Base-by-base conservation (phyloP, 306 rosid species). In the Oxytropis ochrocephala region DNA sequence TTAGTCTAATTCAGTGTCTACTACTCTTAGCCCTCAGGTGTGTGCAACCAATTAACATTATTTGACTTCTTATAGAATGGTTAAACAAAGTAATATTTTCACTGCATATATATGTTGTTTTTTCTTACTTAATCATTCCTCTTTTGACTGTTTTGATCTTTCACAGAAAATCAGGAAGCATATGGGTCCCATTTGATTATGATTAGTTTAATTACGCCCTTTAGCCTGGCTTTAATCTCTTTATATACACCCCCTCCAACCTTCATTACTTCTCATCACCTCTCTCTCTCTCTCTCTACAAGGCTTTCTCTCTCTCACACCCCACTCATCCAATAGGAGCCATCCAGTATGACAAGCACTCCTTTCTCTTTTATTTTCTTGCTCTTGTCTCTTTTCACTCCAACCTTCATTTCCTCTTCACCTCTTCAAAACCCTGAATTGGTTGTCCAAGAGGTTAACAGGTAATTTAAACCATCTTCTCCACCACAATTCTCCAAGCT, bases 401-500 rank as follows among this genome's bases (percentile, higher is more conserved):
- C 83, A 66, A 8, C 73, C 64, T 75, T 82, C 79, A 74, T 83
- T 77, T 78, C 78, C 78, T 83, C 91, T n/a, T 74, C 84, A 10
- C 69, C 74, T 5, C 59, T 78, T 29, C 88, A 68, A 8, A 78
- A 94, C 73, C 96, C 97, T 27, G 87, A 94, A 41, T 48, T 67
- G 6, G 87, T 87, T 3, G 89, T 83, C 1, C 73, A 85, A 53
- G 89, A 88, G 41, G 96, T 88, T 19, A 92, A 94, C 78, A 85
- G 95, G 98, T 94, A 94, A 39, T 61, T 33, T 1, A 75, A 33
- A 0, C 12, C 11, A 17, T 64, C n/a, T 3, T 0, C 54, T 47
- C 4, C 12, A 7, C 32, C 17, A 7, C 21, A 24, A 1, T 4
- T 13, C 12, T 65, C 41, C 44, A 32, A 14, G 10, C 35, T 1